Base-by-base conservation (phyloP, 441 rosid species). In the Erodium trifolium region DNA sequence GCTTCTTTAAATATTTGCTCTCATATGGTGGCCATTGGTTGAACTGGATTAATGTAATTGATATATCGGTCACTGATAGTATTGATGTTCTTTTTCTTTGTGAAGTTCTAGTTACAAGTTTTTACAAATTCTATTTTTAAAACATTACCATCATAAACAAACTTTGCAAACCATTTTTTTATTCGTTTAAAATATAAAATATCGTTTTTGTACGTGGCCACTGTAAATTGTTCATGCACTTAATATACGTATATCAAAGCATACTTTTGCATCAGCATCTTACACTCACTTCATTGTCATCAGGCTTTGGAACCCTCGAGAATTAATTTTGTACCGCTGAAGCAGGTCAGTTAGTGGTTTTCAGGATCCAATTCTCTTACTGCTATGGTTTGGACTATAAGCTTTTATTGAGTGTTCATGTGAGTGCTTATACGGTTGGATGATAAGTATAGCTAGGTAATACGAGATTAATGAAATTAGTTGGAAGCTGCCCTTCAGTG, bases 281-380 rank as follows among this genome's bases (percentile, higher is more conserved):
- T 4, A 34, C 37, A 34, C 1, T n/a, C 10, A 47, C 43, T 63
- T 73, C 55, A 63, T 70, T 67, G 68, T 78, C 73, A 71, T 68
- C 86, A 94, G 99, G 99, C 99, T 68, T 79, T 90, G 85, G 83
- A 91, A 12, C 98, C 97, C 13, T 55, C 75, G 29, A 83, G 88
- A 31, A 90, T 94, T 77, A 85, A 86, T 66, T 94, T 93, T 77
- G 82, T 87, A 70, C 99, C 97, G 39, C 76, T 93, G 75, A 91
- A 91, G 76, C 97, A 91, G 93, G 97, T 86, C 82, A 78, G 75
- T 68, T 14, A 8, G 68, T 0, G 49, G 12, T 63, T 65, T 34
- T 23, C 35, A 19, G 11, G 45, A 39, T 37, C 23, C 65, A 67
- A 67, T 63, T 34, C 5, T 34, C 37, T 34, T 34, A 34, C 37